Conservation (phyloP, 257 asterid species). For the Gardenia jasminoides region DNA sequence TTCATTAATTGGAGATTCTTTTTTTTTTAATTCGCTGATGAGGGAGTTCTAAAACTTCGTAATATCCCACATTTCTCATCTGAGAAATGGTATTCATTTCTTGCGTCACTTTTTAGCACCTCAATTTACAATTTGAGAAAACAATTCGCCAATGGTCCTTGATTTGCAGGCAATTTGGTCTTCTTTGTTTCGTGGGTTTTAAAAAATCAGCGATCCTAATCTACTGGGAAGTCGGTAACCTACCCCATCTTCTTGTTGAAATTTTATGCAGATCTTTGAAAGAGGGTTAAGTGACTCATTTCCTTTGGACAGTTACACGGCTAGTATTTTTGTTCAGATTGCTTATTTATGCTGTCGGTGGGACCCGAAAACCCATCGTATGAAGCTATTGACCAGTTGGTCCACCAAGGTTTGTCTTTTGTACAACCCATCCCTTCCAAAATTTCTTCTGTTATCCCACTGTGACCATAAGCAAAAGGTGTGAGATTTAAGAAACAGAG, state of each 20-base stretch:
- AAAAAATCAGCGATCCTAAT: neutral
- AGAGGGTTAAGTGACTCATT: neutral
- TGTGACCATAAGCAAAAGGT: neutral
- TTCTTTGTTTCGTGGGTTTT: neutral
- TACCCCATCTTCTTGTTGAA: neutral
- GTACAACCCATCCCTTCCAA: too few relatives aligned
- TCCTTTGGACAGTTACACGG: neutral
- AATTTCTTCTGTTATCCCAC: neutral
- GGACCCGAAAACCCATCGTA: too few relatives aligned
- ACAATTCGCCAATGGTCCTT: neutral
- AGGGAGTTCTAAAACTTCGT: too few relatives aligned
- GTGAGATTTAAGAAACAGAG: too few relatives aligned
- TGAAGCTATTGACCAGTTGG: too few relatives aligned
- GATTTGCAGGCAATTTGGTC: neutral
- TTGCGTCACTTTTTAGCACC: neutral
- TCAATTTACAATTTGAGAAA: neutral
- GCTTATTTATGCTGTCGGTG: neutral
- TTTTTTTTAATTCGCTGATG: too few relatives aligned
- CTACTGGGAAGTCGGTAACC: neutral
- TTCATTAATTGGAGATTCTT: too few relatives aligned
- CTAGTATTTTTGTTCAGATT: too few relatives aligned
- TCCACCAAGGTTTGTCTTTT: too few relatives aligned
- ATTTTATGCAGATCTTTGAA: neutral
- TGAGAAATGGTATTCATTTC: too few relatives aligned
- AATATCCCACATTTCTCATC: too few relatives aligned